Evolutionary conservation across 805 yeast genomes (phyloP).

Genomic region (Myxozyma udenii): DNA sequence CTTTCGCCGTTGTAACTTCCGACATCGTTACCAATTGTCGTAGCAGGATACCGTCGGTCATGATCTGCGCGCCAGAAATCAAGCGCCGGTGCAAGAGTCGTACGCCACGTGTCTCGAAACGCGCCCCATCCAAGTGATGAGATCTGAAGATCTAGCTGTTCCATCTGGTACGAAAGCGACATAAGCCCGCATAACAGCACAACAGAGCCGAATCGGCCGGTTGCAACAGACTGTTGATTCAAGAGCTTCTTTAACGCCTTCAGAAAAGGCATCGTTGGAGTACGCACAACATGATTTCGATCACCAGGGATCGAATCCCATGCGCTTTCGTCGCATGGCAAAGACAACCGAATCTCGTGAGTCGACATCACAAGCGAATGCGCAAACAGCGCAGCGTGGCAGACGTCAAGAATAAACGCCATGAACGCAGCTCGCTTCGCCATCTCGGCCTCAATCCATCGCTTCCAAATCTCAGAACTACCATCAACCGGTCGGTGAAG

Average conservation of each 20-base stretch:
- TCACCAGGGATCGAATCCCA: constrained; percentile 47
- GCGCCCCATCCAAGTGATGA: constrained; percentile 46
- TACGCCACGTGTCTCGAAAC: constrained; percentile 61
- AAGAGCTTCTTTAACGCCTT: constrained; percentile 56
- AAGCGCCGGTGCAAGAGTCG: constrained; percentile 62
- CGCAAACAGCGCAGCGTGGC: constrained; percentile 75
- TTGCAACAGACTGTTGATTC: constrained; percentile 49
- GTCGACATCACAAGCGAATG: constrained; percentile 59
- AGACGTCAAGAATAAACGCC: constrained; percentile 77
- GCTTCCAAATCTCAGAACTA: constrained; percentile 46
- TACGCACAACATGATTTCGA: constrained; percentile 27
- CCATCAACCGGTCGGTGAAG: constrained; percentile 7
- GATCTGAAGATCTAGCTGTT: constrained; percentile 64
- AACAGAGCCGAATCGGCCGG: constrained; percentile 61
- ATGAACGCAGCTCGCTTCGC: constrained; percentile 73
- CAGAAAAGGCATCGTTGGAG: constrained; percentile 46
- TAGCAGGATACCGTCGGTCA: constrained; percentile 27
- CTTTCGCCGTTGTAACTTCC: not conserved
- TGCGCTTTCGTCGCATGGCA: constrained; percentile 61
- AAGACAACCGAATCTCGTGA: constrained; percentile 58
- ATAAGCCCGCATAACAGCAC: constrained; percentile 64
- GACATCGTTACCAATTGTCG: not conserved
- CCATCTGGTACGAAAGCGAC: constrained; percentile 68
- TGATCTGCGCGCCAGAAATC: constrained; percentile 57
- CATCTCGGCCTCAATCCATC: constrained; percentile 79